Evolutionary conservation across 768 basidiomycete genomes (phyloP), one percentile per base, ranked within the genome.

Genomic region (Trametes meyenii): DNA sequence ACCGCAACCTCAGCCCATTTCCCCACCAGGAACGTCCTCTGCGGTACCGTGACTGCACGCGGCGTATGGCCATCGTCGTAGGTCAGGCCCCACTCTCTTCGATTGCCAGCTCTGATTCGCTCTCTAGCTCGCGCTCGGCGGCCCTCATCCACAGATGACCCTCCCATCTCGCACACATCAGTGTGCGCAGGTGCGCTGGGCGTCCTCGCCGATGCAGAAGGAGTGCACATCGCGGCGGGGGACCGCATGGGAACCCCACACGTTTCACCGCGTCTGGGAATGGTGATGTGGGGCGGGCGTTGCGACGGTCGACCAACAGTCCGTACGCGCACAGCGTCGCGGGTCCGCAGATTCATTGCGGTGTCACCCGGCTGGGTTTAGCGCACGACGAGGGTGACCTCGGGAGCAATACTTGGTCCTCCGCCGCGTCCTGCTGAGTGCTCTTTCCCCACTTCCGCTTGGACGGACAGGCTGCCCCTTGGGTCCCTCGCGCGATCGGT

Each of bases 381-480:
- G 29, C 29, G 29, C 29, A 33, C 29, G 29, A 33, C 13, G 12
- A 46, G 10, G 21, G 16, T 60, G 51, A 48, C 51, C 60, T 55
- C 48, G 60, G 46, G 60, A 50, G 40, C 39, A 36, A 53, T 55
- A 35, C 53, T 39, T 55, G 48, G 39, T 17, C 44, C 46, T 39
- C 53, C 60, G 60, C 60, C 60, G 53, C 40, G 13, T 44, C 46
- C 19, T 24, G 7, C n/a, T n/a, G n/a, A n/a, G n/a, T n/a, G n/a
- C 26, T 40, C 26, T 3, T 29, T 26, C 38, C 35, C 38, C 35
- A 36, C 6, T 21, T 40, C 36, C 33, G 17, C 44, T 21, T 49
- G 46, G 23, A 36, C 46, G 46, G 11, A 36, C 45, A 46, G 55
- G 23, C 19, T 57, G 55, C 46, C 43, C 57, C 35, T 50, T 45